phyloP scores from a whole-genome alignment of 2,329 filamentous ascomycete genomes.

The Gaeumannomyces tritici region DNA sequence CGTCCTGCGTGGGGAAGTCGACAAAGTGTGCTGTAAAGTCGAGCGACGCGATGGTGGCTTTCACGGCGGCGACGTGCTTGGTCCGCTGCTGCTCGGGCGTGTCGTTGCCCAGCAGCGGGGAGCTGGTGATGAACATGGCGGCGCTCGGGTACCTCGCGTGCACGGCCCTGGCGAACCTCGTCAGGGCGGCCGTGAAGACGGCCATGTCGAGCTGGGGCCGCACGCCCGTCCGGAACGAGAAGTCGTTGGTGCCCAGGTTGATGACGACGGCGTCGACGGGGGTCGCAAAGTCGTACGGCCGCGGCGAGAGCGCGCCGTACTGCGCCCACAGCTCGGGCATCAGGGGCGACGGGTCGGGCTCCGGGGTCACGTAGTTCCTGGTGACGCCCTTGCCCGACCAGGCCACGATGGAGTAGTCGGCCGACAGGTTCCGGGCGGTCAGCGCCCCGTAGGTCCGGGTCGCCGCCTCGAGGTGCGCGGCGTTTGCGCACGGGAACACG shows the following conservation, averaged over 20 bases:
- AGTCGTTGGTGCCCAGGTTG: conserved; percentile 34
- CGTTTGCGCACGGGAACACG: conserved; percentile 26
- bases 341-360: conserved; percentile 19
- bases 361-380: conserved; percentile 24
- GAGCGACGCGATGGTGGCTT: conserved; percentile 21
- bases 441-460: conserved; percentile 31
- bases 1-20: conserved; percentile 28
- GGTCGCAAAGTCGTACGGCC: conserved; percentile 26
- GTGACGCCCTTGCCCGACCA: conserved; percentile 33
- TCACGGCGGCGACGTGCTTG: conserved; percentile 22
- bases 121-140: conserved; percentile 28
- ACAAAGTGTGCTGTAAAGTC: conserved; percentile 24
- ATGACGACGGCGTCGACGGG: conserved; percentile 28
- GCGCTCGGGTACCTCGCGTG: conserved; percentile 24
- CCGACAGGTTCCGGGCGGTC: conserved; percentile 26
- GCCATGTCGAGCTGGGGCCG: conserved; percentile 18
- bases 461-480: conserved; percentile 26
- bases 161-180: conserved; percentile 21
- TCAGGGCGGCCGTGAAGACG: conserved; percentile 17
- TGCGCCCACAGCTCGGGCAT: conserved; percentile 31
- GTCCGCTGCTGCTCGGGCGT: conserved; percentile 24
- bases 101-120: conserved; percentile 27
- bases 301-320: conserved; percentile 27
- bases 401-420: conserved; percentile 31
- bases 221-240: conserved; percentile 20